Percentiles rank a stretch among this genome's conserved stretches.
Evolutionary conservation across 1,284 basidiomycete genomes (phyloP).

Genomic region (Phenoliferia sp.): DNA sequence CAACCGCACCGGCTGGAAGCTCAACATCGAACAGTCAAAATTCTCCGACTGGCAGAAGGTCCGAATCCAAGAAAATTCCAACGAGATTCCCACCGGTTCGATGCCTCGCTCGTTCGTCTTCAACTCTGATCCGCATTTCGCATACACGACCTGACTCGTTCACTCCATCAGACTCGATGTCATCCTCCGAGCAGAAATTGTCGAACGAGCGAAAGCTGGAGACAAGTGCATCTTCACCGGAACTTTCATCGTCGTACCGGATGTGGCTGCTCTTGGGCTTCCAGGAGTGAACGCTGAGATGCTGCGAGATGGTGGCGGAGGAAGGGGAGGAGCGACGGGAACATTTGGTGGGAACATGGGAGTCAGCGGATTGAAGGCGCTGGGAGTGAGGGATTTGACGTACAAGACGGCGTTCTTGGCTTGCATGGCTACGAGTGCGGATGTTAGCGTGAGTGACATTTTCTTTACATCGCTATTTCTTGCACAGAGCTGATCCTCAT

Average conservation of each 20-base stretch:
- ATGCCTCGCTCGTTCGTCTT: constrained; percentile 75
- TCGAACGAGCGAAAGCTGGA: constrained; percentile 96
- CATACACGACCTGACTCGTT: not conserved
- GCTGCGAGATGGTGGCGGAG: constrained; percentile 74
- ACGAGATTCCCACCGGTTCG: constrained; percentile 95
- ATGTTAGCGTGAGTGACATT: constrained; percentile 63
- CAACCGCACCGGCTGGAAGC: constrained; percentile 84
- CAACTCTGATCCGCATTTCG: not conserved
- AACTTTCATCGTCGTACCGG: constrained; percentile 96
- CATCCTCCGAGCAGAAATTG: constrained; percentile 88
- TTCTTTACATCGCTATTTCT: not conserved
- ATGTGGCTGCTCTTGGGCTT: constrained; percentile 91
- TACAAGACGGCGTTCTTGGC: constrained; percentile 99
- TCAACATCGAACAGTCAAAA: constrained; percentile 92
- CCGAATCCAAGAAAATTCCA: constrained; percentile 96
- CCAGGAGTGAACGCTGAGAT: constrained; percentile 93
- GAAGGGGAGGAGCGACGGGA: constrained; percentile 54
- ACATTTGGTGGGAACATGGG: constrained; percentile 71
- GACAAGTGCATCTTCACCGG: constrained; percentile 99
- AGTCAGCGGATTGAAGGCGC: constrained; percentile 86
- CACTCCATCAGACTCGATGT: constrained; percentile 66
- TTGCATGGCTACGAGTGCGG: constrained; percentile 91
- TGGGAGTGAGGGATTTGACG: constrained; percentile 91
- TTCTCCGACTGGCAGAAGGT: constrained; percentile 99
- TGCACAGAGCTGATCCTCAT: not conserved